Conservation (phyloP, 129 eudicot genomes). For the Chrysanthemum makinoi region DNA sequence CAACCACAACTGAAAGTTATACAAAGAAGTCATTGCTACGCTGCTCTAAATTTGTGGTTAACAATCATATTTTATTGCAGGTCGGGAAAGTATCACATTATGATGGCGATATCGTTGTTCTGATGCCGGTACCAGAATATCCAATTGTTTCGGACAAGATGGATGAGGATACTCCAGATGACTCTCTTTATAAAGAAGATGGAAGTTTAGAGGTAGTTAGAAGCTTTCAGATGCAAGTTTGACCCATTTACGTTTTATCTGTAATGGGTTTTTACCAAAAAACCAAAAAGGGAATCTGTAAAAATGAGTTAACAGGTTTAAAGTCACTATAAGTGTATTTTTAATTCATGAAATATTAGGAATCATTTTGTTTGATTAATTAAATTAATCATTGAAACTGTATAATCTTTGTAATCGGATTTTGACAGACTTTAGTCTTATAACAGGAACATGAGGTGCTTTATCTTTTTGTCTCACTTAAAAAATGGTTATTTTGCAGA, state of each 20-base stretch:
- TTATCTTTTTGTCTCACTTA: conserved; percentile 1
- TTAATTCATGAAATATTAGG: no score
- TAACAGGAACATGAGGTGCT: conserved; percentile 6
- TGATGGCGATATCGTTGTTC: conserved; percentile 35
- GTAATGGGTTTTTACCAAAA: not conserved
- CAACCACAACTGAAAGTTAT: not conserved
- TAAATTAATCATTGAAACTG: no score
- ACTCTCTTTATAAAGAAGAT: conserved; percentile 72
- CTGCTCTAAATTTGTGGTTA: not conserved
- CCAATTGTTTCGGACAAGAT: conserved; percentile 49
- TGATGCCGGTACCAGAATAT: conserved; percentile 67
- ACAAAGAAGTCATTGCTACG: not conserved
- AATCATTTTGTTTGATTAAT: no score
- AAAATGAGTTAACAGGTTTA: no score
- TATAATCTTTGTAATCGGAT: no score
- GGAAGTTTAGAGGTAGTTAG: conserved; percentile 80
- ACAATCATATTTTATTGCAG: conserved; percentile 26
- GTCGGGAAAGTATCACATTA: conserved; percentile 62
- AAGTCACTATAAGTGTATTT: no score
- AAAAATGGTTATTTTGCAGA: conserved; percentile 44
- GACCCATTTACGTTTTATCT: not conserved
- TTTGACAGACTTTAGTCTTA: not conserved
- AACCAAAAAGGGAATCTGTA: no score
- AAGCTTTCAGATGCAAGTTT: not conserved
- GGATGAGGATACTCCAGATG: conserved; percentile 54